phyloP scores from a whole-genome alignment of 2,329 filamentous ascomycete species.

The Aspergillus sp. region DNA sequence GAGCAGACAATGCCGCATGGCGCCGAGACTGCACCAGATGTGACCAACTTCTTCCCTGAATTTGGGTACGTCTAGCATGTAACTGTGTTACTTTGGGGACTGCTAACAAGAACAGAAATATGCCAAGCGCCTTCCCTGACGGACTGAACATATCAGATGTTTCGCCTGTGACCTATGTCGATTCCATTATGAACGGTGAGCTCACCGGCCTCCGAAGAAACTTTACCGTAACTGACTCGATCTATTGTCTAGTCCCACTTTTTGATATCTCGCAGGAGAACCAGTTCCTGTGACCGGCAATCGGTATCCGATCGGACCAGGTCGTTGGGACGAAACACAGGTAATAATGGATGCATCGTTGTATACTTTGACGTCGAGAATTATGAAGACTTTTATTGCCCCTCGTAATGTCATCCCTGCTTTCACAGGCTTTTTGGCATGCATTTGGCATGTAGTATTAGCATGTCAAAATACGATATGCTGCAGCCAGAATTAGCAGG shows the following conservation, averaged over 20 bases:
- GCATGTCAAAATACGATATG: no score
- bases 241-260: slow-evolving; percentile 12
- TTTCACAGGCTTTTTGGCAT: no score
- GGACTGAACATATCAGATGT: slow-evolving; percentile 9
- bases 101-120: neutral
- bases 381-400: no score
- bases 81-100: neutral
- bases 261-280: slow-evolving; percentile 17
- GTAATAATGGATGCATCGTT: no score
- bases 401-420: no score
- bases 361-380: no score
- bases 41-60: neutral
- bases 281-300: slow-evolving; percentile 2
- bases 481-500: no score
- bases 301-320: neutral
- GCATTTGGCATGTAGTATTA: no score
- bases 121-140: slow-evolving; percentile 8
- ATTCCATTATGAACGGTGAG: slow-evolving; percentile 22
- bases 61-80: neutral
- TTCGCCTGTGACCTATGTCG: slow-evolving; percentile 21
- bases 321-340: neutral
- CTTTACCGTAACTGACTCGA: neutral
- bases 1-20: slow-evolving; percentile 1
- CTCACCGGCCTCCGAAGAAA: neutral
- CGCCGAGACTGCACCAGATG: neutral